Percentiles rank a stretch among this genome's conserved stretches.
These are phyloP conservation scores for Magnolia changhungtana DNA, from an alignment of 164 flowering plant species.

Conservation along the genomic window DNA sequence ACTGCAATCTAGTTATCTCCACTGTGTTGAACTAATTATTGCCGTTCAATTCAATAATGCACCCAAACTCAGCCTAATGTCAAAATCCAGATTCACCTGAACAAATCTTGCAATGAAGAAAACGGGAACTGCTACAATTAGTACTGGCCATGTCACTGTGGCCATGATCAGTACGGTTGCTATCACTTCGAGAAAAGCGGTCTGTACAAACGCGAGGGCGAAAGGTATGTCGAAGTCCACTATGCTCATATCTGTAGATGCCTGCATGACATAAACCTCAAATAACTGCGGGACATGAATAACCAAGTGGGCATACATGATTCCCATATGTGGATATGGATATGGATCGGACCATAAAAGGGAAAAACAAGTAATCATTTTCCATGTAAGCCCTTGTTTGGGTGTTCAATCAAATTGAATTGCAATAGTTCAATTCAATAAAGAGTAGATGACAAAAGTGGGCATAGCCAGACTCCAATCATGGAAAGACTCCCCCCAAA, in stretches of 20 bases:
- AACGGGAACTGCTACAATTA: conserved; percentile 57
- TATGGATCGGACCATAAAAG: background rate
- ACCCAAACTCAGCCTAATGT: background rate
- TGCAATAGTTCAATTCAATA: background rate
- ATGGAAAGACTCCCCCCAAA: too few relatives aligned
- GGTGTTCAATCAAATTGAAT: background rate
- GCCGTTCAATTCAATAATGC: background rate
- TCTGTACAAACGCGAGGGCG: conserved; percentile 34
- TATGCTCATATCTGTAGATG: conserved; percentile 77
- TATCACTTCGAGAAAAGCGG: conserved; percentile 37
- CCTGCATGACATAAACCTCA: conserved; percentile 35
- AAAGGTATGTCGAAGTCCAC: conserved; percentile 77
- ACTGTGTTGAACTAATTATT: too few relatives aligned
- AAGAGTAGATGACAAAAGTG: too few relatives aligned
- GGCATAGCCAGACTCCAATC: too few relatives aligned
- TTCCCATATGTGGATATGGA: background rate
- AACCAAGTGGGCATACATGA: background rate
- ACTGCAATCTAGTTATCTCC: too few relatives aligned
- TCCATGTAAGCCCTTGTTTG: background rate
- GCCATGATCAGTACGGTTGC: conserved; percentile 51
- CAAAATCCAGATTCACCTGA: conserved; percentile 47
- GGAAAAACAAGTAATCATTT: background rate
- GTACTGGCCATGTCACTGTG: conserved; percentile 85
- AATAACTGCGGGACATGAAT: background rate
- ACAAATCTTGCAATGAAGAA: conserved; percentile 42